A percentile compares a stretch with the other conserved stretches of the same genome.
Evolutionary conservation across 805 yeast genomes (phyloP).

Genomic region (Ogataea degrootiae): DNA sequence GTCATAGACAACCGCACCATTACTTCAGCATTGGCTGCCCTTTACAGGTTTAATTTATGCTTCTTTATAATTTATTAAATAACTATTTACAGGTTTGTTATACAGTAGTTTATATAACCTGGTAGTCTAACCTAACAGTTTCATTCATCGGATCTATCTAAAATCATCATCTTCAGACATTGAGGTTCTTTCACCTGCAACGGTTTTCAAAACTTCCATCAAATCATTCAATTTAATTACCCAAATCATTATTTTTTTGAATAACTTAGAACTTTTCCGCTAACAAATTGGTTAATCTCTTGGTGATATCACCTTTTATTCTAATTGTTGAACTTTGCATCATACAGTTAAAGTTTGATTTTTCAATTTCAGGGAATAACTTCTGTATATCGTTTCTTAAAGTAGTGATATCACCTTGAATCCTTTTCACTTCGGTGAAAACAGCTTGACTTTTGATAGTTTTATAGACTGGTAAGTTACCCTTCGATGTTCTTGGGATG

Average conservation of each 20-base stretch:
- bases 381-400: conserved; percentile 62
- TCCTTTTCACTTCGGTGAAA: conserved; percentile 70
- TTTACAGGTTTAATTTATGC: too few relatives aligned
- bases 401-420: conserved; percentile 62
- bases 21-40: too few relatives aligned
- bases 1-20: too few relatives aligned
- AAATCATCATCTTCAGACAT: too few relatives aligned
- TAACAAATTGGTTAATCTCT: conserved; percentile 32
- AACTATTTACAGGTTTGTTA: too few relatives aligned
- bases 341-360: conserved; percentile 40
- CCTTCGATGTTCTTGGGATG: conserved; percentile 49
- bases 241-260: too few relatives aligned
- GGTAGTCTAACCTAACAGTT: too few relatives aligned
- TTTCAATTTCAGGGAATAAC: conserved; percentile 43
- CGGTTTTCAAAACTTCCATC: too few relatives aligned
- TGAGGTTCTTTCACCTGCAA: too few relatives aligned
- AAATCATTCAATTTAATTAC: background rate
- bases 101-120: too few relatives aligned
- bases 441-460: conserved; percentile 57
- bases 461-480: conserved; percentile 78
- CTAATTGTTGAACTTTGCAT: conserved; percentile 49
- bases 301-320: conserved; percentile 43
- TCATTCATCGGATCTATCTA: too few relatives aligned
- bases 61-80: too few relatives aligned
- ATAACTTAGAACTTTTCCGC: conserved; percentile 23